A percentile compares a stretch with the other conserved stretches of the same genome.
Conservation (phyloP, 1,139 yeast species). For the Pichia sp. region DNA sequence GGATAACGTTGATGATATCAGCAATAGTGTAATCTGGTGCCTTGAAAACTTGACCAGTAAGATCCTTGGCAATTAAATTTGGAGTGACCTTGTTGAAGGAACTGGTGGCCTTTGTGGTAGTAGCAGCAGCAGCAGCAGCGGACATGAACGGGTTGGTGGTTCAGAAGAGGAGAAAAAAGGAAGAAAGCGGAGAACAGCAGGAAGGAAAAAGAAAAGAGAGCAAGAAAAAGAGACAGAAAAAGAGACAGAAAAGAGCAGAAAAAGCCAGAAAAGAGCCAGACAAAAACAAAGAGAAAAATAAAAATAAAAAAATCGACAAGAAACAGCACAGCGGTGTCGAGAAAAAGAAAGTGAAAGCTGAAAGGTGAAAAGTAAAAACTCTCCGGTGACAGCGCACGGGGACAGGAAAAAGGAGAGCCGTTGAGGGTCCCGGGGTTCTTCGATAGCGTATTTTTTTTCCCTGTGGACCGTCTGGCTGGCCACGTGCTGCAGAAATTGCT, state of each 20-base stretch:
- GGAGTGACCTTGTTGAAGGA: constrained; percentile 13
- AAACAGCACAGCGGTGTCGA: no score
- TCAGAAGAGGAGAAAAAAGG: neutral
- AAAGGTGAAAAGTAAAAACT: no score
- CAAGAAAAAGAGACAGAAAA: neutral
- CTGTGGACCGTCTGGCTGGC: no score
- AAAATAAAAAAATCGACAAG: no score
- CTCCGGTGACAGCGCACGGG: no score
- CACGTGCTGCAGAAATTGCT: no score
- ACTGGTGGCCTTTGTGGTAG: neutral
- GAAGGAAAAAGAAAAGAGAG: neutral
- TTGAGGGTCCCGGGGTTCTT: no score
- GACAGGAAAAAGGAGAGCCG: no score
- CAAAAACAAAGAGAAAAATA: no score
- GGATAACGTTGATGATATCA: constrained; percentile 67
- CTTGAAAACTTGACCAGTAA: constrained; percentile 58
- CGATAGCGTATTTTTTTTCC: no score
- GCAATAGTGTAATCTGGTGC: constrained; percentile 73
- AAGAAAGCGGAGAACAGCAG: neutral
- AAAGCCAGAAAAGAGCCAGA: no score
- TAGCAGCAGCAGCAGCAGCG: neutral
- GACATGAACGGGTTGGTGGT: neutral
- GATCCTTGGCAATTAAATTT: constrained; percentile 43
- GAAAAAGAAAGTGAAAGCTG: no score
- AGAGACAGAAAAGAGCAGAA: neutral